Conservation (phyloP, 306 rosid species). For the cucumber (Cucumis sativus) region Cucumber_9930_V3 NC_026658.2:13779001-13779500, state of each 20-base stretch:
- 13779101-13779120: conserved; percentile 26
- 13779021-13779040: conserved; percentile 64
- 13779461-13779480: too few species aligned
- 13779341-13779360: conserved; percentile 43
- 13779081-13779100: conserved; percentile 42
- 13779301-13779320: conserved; percentile 39
- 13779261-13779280: conserved; percentile 33
- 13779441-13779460: too few species aligned
- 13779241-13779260: conserved; percentile 65
- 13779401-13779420: conserved; percentile 69
- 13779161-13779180: conserved; percentile 32
- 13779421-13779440: conserved; percentile 22
- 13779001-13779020: conserved; percentile 44
- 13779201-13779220: conserved; percentile 43
- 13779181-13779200: conserved; percentile 81
- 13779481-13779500: too few species aligned
- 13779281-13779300: conserved; percentile 55
- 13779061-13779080: conserved; percentile 83
- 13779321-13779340: conserved; percentile 39
- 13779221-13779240: conserved; percentile 74
- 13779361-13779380: conserved; percentile 66
- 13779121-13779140: conserved; percentile 45
- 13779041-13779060: conserved; percentile 44
- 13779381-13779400: conserved; percentile 55
- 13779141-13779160: conserved; percentile 35